These are phyloP conservation scores for Chlorella sp. DNA, from an alignment of 139 green algal genomes.

Conservation along the genomic window DNA sequence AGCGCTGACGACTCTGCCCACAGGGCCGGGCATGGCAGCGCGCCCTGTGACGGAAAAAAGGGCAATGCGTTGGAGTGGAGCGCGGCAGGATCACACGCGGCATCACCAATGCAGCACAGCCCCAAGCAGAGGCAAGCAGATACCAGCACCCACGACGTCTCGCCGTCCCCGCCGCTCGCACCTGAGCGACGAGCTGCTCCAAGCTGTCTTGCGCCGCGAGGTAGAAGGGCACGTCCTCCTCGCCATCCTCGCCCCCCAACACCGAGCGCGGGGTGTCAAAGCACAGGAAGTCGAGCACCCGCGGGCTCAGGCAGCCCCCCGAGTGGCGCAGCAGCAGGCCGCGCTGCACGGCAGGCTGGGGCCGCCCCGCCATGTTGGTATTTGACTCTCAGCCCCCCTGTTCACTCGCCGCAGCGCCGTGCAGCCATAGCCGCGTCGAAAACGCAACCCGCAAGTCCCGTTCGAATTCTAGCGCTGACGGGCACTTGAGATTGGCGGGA, in stretches of 20 bases:
- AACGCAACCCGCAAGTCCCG: too few relatives aligned
- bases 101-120: neutral
- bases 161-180: neutral
- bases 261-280: slow-evolving; percentile 15
- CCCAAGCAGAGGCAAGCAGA: neutral
- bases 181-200: neutral
- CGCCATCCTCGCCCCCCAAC: slow-evolving; percentile 6
- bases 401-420: too few relatives aligned
- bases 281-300: slow-evolving; percentile 34
- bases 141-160: neutral
- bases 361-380: too few relatives aligned
- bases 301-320: slow-evolving; percentile 27
- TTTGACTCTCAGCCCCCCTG: too few relatives aligned
- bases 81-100: neutral
- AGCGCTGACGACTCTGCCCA: slow-evolving; percentile 31
- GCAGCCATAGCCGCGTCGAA: too few relatives aligned
- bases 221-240: slow-evolving; percentile 27
- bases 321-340: slow-evolving; percentile 22
- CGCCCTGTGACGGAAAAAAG: neutral
- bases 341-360: neutral
- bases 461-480: too few relatives aligned
- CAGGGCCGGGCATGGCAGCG: slow-evolving; percentile 29
- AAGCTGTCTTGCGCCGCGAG: neutral
- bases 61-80: neutral
- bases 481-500: too few relatives aligned